Evolutionary conservation across 768 basidiomycete species (phyloP), one percentile per base, ranked within the genome.

Genomic region (Russula emetica): DNA sequence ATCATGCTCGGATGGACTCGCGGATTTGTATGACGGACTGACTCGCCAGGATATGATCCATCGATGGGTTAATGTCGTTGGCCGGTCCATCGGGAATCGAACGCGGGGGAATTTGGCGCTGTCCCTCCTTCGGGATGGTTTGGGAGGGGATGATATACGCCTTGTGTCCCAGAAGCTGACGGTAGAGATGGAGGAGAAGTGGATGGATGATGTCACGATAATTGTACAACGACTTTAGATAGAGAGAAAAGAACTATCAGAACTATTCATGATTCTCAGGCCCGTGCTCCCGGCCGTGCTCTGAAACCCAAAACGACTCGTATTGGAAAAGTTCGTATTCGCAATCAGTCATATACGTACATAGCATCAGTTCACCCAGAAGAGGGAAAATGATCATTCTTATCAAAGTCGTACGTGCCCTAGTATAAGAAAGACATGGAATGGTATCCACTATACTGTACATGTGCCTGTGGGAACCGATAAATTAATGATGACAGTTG

Each of bases 191-290:
- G 77, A 77, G 60, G 79, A 78, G 44, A 75, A 75, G 60, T 81
- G 80, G 80, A 77, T 82, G 71, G 81, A 81, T 64, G 80, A 81
- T 63, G 75, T 78, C 22, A 81, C 80, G 9, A 73, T 81, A 28
- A 61, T 81, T 24, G 76, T 82, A 55, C 80, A 79, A 60, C 73
- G 73, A 57, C 69, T 78, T 22, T 74, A 52, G 53, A 49, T 1
- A 30, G 30, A 30, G 6, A 28, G 28, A 34, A 34, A 11, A 28
- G 22, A 20, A 51, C 42, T 5, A 40, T 40, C 38, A 40, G 14
- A 38, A 40, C 14, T 18, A 6, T 1, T n/a, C 16, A 40, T 40
- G 13, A 40, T 40, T 22, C 32, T 34, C 36, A 36, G 36, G 36
- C 36, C 36, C 16, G 28, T 51, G 0, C 2, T 22, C 30, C 16